phyloP scores from a whole-genome alignment of 2,329 filamentous ascomycete genomes.

The Zarea fungicola region DNA sequence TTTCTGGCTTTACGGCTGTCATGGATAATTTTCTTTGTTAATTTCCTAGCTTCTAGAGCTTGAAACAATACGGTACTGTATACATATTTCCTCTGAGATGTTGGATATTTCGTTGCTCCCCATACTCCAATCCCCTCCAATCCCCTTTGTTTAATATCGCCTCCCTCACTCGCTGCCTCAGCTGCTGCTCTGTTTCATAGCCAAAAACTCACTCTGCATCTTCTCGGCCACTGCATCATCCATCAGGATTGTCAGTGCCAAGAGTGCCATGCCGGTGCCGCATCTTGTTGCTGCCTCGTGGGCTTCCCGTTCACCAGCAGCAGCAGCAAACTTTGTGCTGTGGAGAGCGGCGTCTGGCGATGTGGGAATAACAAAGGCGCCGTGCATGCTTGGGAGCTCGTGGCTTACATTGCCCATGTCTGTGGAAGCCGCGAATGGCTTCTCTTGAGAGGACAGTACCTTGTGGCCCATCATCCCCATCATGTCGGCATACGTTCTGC shows the following conservation, averaged over 20 bases:
- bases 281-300: constrained; percentile 32
- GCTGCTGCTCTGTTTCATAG: no score
- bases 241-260: constrained; percentile 18
- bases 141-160: no score
- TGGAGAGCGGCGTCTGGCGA: constrained; percentile 27
- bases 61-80: no score
- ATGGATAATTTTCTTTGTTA: no score
- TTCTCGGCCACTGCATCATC: constrained; percentile 6
- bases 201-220: constrained; percentile 4
- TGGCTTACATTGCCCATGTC: constrained; percentile 44
- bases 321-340: constrained; percentile 34
- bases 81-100: no score
- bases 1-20: no score
- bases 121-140: no score
- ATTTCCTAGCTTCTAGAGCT: no score
- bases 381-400: constrained; percentile 37
- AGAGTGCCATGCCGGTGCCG: constrained; percentile 33
- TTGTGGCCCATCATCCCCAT: constrained; percentile 34
- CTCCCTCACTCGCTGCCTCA: no score
- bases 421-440: constrained; percentile 31
- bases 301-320: constrained; percentile 30
- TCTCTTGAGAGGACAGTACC: constrained; percentile 28
- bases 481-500: constrained; percentile 32
- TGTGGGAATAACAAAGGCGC: constrained; percentile 36
- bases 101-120: no score